These are phyloP conservation scores for Sporothrix variecibatus DNA, from an alignment of 2,329 filamentous ascomycete species.

Conservation along the genomic window DNA sequence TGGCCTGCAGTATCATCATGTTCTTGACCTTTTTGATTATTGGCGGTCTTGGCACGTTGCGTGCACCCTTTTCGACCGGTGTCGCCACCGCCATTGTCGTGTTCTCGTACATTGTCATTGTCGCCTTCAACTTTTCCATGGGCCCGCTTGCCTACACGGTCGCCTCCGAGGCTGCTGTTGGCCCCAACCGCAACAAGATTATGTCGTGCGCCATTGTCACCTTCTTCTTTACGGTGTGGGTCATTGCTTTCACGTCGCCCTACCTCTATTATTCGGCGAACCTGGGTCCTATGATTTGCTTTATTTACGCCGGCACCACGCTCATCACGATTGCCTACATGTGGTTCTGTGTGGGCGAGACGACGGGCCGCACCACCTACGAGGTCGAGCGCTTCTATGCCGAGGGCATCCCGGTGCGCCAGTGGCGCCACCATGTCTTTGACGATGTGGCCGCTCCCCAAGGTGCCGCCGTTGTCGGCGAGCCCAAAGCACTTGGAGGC, in stretches of 20 bases:
- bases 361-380: conserved; percentile 9
- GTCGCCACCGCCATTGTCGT: conserved; percentile 45
- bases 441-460: background rate
- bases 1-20: conserved; percentile 46
- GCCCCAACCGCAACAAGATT: conserved; percentile 51
- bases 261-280: conserved; percentile 20
- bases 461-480: background rate
- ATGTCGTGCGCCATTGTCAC: conserved; percentile 42
- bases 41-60: conserved; percentile 44
- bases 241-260: conserved; percentile 34
- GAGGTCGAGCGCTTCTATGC: conserved; percentile 16
- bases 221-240: conserved; percentile 48
- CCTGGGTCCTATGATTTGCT: conserved; percentile 15
- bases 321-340: conserved; percentile 10
- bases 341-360: conserved; percentile 15
- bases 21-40: conserved; percentile 45
- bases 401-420: conserved; percentile 9
- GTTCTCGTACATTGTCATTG: conserved; percentile 47
- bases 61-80: conserved; percentile 28
- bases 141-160: conserved; percentile 47
- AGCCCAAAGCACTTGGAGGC: background rate
- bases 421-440: conserved; percentile 14
- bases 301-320: conserved; percentile 1
- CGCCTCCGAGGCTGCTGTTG: conserved; percentile 50
- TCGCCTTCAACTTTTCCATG: conserved; percentile 49